A percentile compares a stretch with the other conserved stretches of the same genome.
These are phyloP conservation scores for Coemansia sp. DNA, from an alignment of 192 early-diverging fungal species.

Conservation along the genomic window DNA sequence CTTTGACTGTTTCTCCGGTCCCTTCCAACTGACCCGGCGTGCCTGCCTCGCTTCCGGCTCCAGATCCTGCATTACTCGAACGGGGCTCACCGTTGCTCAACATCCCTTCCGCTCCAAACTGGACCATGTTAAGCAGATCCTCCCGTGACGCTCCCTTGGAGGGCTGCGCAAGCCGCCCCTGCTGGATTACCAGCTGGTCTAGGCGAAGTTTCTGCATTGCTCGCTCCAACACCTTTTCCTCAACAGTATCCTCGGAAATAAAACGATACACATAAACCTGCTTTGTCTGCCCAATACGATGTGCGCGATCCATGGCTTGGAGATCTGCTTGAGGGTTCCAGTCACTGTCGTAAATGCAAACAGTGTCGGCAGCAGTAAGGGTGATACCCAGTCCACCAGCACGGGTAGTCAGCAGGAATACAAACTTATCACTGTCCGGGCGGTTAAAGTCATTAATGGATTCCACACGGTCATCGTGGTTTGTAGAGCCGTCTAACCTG, in stretches of 20 bases:
- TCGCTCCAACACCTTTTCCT: conserved; percentile 95
- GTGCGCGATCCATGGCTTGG: conserved; percentile 96
- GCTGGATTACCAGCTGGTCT: conserved; percentile 99
- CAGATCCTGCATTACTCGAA: conserved; percentile 25
- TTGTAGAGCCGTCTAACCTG: conserved; percentile 95
- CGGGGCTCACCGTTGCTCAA: conserved; percentile 58
- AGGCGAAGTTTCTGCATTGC: conserved; percentile 96
- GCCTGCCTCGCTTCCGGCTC: conserved; percentile 32
- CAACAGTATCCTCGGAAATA: conserved; percentile 95
- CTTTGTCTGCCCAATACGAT: conserved; percentile 98
- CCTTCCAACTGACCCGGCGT: conserved; percentile 51
- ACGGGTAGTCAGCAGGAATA: conserved; percentile 95
- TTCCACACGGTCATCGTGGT: conserved; percentile 89
- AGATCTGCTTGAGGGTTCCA: conserved; percentile 94
- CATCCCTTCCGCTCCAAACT: conserved; percentile 89
- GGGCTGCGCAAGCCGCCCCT: conserved; percentile 78
- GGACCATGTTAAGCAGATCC: conserved; percentile 90
- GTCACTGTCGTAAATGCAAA: conserved; percentile 95
- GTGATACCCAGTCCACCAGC: conserved; percentile 99
- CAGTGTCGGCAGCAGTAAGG: conserved; percentile 92
- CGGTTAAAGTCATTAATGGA: conserved; percentile 95
- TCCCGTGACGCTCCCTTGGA: conserved; percentile 63
- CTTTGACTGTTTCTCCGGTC: conserved; percentile 21
- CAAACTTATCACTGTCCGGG: conserved; percentile 88
- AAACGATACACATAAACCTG: conserved; percentile 97